phyloP scores from a whole-genome alignment of 441 rosid genomes.

The Melastoma candidum region DNA sequence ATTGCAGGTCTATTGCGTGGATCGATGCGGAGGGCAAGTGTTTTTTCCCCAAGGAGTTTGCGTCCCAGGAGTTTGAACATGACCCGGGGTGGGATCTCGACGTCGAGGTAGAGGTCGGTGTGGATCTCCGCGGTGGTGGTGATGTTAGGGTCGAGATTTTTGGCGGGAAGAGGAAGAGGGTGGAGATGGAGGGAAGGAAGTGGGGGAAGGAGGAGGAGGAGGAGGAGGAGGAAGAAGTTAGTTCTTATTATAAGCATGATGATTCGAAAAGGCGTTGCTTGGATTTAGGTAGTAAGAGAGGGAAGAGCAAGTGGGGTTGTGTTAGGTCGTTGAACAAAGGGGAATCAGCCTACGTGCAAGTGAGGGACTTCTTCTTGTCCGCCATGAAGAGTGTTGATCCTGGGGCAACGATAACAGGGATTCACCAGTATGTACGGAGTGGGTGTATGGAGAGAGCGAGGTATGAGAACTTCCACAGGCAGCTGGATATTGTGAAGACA shows the following conservation, averaged over 20 bases:
- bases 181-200: not conserved
- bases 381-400: constrained; percentile 18
- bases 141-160: too few species aligned
- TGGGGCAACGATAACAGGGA: constrained; percentile 21
- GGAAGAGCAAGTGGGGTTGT: constrained; percentile 19
- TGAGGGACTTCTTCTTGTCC: constrained; percentile 18
- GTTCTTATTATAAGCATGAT: constrained; percentile 18
- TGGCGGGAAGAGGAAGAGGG: constrained; percentile 23
- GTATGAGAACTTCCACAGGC: constrained; percentile 23
- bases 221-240: constrained; percentile 24
- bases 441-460: constrained; percentile 24
- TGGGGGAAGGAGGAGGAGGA: not conserved
- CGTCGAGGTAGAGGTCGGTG: constrained; percentile 14
- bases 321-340: constrained; percentile 20
- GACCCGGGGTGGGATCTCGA: constrained; percentile 11
- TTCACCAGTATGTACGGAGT: constrained; percentile 23
- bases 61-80: too few species aligned
- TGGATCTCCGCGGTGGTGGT: constrained; percentile 4
- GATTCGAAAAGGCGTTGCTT: constrained; percentile 22
- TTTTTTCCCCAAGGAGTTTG: constrained; percentile 26
- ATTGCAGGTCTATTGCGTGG: constrained; percentile 37
- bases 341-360: constrained; percentile 14
- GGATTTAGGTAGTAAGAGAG: constrained; percentile 1
- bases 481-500: constrained; percentile 20
- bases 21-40: constrained; percentile 32